A percentile compares a stretch with the other conserved stretches of the same genome.
These are phyloP conservation scores for Pharus latifolius DNA, from an alignment of 176 grass and related monocot species.

Conservation along the genomic window DNA sequence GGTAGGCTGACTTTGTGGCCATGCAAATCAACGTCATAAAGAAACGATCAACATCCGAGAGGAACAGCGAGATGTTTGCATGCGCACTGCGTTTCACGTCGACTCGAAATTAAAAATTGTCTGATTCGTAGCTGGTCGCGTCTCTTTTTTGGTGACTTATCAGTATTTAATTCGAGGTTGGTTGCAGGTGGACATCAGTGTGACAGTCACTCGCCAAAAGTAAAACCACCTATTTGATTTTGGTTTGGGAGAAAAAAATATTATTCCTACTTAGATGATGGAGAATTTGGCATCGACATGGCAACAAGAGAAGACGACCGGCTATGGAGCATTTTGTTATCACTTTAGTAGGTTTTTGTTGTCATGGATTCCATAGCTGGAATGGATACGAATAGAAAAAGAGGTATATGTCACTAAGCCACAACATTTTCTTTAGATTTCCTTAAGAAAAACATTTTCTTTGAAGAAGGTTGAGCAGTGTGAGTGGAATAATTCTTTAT, in stretches of 20 bases:
- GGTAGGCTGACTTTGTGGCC: neutral
- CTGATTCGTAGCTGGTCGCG: too few species aligned
- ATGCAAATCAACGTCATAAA: neutral
- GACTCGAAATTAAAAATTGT: too few species aligned
- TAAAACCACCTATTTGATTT: neutral
- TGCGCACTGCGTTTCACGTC: constrained; percentile 16
- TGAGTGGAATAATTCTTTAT: too few species aligned
- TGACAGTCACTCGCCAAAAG: neutral
- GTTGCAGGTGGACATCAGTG: constrained; percentile 16
- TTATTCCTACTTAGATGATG: neutral
- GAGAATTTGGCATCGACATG: constrained; percentile 1
- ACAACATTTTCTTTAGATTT: too few species aligned
- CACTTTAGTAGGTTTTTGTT: too few species aligned
- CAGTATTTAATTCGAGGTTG: constrained; percentile 5
- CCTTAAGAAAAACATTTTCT: too few species aligned
- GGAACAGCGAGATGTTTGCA: neutral
- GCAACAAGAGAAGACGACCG: neutral
- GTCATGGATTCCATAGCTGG: too few species aligned
- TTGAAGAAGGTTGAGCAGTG: too few species aligned
- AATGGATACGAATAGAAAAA: too few species aligned
- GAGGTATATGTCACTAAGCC: too few species aligned
- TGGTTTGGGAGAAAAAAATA: neutral
- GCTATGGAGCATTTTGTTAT: neutral
- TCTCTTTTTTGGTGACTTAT: neutral
- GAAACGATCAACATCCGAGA: neutral